phyloP scores from a whole-genome alignment of 768 basidiomycete genomes.

The Lactifluus subvellereus region DNA sequence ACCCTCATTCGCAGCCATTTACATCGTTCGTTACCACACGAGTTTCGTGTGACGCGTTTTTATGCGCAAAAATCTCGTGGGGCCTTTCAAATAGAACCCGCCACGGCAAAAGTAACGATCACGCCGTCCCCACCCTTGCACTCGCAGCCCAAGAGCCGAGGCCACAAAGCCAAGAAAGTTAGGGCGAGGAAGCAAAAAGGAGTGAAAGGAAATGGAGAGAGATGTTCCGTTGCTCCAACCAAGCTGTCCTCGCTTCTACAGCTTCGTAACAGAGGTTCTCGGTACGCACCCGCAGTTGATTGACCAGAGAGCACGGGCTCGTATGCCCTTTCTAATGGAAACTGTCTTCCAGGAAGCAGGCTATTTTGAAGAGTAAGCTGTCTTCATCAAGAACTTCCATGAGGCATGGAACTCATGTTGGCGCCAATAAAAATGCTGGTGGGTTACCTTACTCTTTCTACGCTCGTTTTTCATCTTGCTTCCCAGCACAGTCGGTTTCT shows the following conservation, averaged over 20 bases:
- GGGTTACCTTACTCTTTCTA: neutral
- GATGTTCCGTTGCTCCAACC: neutral
- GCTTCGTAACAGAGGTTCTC: neutral
- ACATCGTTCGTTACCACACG: neutral
- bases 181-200: neutral
- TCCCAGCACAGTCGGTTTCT: neutral
- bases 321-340: neutral
- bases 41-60: neutral
- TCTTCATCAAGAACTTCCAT: neutral
- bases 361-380: neutral
- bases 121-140: neutral
- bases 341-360: neutral
- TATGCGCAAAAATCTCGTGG: neutral
- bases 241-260: neutral
- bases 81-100: neutral
- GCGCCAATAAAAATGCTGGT: neutral
- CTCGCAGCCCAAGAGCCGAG: neutral
- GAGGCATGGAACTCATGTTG: neutral
- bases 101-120: neutral
- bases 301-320: too few relatives aligned
- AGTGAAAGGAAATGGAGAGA: neutral
- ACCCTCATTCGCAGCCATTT: neutral
- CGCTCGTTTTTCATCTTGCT: neutral
- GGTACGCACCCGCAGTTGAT: neutral
- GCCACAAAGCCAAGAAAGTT: neutral